phyloP scores from a whole-genome alignment of 495 filamentous ascomycete species.

The Massariosphaeria phaeospora region DNA sequence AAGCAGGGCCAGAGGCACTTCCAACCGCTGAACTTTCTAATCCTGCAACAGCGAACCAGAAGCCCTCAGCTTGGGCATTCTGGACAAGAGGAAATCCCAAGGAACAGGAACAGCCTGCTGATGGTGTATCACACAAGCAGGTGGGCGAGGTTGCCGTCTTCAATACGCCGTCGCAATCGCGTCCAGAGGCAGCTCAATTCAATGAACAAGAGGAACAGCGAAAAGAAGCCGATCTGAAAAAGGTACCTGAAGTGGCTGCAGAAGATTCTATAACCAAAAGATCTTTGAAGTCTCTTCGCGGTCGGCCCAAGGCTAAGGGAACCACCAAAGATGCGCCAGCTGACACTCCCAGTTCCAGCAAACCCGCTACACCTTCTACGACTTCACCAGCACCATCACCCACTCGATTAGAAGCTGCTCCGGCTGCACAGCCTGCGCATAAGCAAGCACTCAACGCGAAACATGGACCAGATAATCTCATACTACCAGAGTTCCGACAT shows the following conservation, averaged over 20 bases:
- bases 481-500: conserved; percentile 37
- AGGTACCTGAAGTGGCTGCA: conserved; percentile 39
- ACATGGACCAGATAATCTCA: conserved; percentile 31
- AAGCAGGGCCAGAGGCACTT: background rate
- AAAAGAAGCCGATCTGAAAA: conserved; percentile 30
- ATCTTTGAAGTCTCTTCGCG: conserved; percentile 18
- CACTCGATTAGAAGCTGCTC: conserved; percentile 11
- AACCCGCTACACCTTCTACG: conserved; percentile 21
- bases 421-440: conserved; percentile 12
- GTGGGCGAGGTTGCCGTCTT: conserved; percentile 65
- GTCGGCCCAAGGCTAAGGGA: conserved; percentile 14
- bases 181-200: conserved; percentile 57
- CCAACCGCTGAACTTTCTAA: too few relatives aligned
- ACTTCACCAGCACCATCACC: conserved; percentile 13
- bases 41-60: too few relatives aligned
- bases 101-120: conserved; percentile 37
- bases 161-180: conserved; percentile 58
- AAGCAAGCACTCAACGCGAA: conserved; percentile 14
- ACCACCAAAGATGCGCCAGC: conserved; percentile 4
- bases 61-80: conserved; percentile 81
- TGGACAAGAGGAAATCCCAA: conserved; percentile 65
- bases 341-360: conserved; percentile 20
- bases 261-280: conserved; percentile 9
- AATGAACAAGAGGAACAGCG: conserved; percentile 41
- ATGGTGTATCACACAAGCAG: conserved; percentile 46